Evolutionary conservation across 768 basidiomycete species (phyloP), one percentile per base, ranked within the genome.

Genomic region (Hysterangium stoloniferum): DNA sequence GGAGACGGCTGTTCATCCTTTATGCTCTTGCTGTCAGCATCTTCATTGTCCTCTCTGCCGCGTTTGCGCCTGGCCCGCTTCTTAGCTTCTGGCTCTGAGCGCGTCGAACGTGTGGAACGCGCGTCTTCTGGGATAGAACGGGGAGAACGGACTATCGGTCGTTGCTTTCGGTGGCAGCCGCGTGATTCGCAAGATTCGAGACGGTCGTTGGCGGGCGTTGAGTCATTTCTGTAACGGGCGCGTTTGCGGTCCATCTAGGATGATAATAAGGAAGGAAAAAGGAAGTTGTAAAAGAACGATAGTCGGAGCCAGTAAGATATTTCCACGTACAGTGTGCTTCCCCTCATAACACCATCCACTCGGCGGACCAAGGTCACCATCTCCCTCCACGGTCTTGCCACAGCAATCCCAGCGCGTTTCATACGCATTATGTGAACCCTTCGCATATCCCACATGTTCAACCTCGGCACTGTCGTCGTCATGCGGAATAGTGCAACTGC

Each of bases 341-440:
- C 86, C 86, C 62, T 89, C 86, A 58, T 87, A 89, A 59, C 86
- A 90, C 85, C 85, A 90, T 1, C 86, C 87, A 60, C 87, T 84
- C 1, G 86, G 87, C 1, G 87, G 86, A 0, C 86, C 86, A 68
- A 83, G 82, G 54, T 86, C 82, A 1, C 87, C 86, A 55, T 83
- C 79, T 0, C 86, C 86, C 22, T 86, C 80, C 5, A 80, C 81
- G 0, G 76, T 81, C 59, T 74, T 71, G 6, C 77, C 82, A 62
- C 86, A 90, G 66, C 87, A 90, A 2, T 75, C 78, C 76, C 79
- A 90, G 1, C 80, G 66, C 0, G 86, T 77, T 62, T 77, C 74
- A 52, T 73, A 71, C 22, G 60, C 66, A 9, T 56, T 54, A 27
- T 57, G 55, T 3, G 62, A 57, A 4, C 70, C 66, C 1, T 33